Conservation (phyloP, 1,284 basidiomycete species). For the Pascua sp. region DNA sequence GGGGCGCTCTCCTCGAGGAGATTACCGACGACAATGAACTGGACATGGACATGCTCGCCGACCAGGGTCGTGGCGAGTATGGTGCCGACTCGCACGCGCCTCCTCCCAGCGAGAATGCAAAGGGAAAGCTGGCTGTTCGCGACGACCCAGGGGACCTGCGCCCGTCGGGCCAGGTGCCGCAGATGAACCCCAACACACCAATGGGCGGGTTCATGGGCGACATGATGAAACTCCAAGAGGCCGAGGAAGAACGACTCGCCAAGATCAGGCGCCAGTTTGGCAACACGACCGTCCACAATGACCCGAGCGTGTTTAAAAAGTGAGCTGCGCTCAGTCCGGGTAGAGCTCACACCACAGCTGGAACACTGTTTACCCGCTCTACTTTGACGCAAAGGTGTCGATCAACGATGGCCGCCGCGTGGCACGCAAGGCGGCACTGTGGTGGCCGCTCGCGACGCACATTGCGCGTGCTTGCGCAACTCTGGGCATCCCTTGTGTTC, state of each 20-base stretch:
- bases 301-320: constrained; percentile 46
- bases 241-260: constrained; percentile 45
- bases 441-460: constrained; percentile 90
- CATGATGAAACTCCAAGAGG: constrained; percentile 48
- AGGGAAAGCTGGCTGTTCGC: constrained; percentile 33
- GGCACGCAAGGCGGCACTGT: constrained; percentile 71
- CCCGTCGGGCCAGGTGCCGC: constrained; percentile 19
- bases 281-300: constrained; percentile 29
- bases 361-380: constrained; percentile 93
- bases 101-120: constrained; percentile 22
- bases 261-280: constrained; percentile 45
- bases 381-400: constrained; percentile 90
- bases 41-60: constrained; percentile 50
- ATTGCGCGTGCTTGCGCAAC: constrained; percentile 78
- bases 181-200: constrained; percentile 42
- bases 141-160: constrained; percentile 27
- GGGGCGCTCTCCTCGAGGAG: constrained; percentile 73
- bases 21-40: constrained; percentile 52
- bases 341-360: constrained; percentile 58
- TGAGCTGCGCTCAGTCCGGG: constrained; percentile 30
- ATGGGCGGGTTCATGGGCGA: constrained; percentile 52
- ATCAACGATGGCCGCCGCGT: constrained; percentile 80
- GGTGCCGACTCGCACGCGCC: constrained; percentile 38
- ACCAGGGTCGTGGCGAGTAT: constrained; percentile 50
- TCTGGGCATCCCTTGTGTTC: constrained; percentile 72